Evolutionary conservation across 768 basidiomycete species (phyloP).

Genomic region (Fomitopsis pulvina): DNA sequence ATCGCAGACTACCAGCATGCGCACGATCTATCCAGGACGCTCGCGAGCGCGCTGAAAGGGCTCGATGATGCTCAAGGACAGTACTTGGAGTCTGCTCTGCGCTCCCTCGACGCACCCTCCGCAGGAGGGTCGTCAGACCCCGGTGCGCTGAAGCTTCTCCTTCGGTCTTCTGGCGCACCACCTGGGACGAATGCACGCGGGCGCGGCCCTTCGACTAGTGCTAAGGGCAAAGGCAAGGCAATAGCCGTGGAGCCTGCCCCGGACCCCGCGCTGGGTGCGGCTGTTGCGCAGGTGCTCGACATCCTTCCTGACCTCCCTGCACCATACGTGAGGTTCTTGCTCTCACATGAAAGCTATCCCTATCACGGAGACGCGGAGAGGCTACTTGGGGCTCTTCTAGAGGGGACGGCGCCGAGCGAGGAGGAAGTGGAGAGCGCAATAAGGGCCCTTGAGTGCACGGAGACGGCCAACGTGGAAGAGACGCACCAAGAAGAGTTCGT

Average conservation of each 20-base stretch:
- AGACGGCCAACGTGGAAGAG: not conserved
- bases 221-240: slow-evolving; percentile 32
- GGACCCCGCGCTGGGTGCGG: slow-evolving; percentile 45
- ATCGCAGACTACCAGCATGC: slow-evolving; percentile 68
- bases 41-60: slow-evolving; percentile 38
- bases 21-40: slow-evolving; percentile 49
- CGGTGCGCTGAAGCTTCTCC: slow-evolving; percentile 55
- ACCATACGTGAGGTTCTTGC: slow-evolving; percentile 51
- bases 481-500: slow-evolving; percentile 11
- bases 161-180: slow-evolving; percentile 52
- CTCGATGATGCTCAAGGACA: slow-evolving; percentile 55
- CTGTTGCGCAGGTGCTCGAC: slow-evolving; percentile 67
- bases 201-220: slow-evolving; percentile 15
- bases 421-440: slow-evolving; percentile 22
- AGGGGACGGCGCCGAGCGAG: slow-evolving; percentile 54
- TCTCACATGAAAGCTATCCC: slow-evolving; percentile 38
- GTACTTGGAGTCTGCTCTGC: slow-evolving; percentile 46
- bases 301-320: slow-evolving; percentile 60
- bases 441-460: not conserved
- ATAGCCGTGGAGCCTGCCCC: slow-evolving; percentile 10
- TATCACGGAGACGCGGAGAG: slow-evolving; percentile 53
- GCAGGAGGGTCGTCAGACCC: slow-evolving; percentile 28
- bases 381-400: slow-evolving; percentile 67
- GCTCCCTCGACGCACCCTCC: slow-evolving; percentile 28
- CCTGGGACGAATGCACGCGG: slow-evolving; percentile 34